phyloP scores from a whole-genome alignment of 2,329 filamentous ascomycete species.

The Beauveria sp. region DNA sequence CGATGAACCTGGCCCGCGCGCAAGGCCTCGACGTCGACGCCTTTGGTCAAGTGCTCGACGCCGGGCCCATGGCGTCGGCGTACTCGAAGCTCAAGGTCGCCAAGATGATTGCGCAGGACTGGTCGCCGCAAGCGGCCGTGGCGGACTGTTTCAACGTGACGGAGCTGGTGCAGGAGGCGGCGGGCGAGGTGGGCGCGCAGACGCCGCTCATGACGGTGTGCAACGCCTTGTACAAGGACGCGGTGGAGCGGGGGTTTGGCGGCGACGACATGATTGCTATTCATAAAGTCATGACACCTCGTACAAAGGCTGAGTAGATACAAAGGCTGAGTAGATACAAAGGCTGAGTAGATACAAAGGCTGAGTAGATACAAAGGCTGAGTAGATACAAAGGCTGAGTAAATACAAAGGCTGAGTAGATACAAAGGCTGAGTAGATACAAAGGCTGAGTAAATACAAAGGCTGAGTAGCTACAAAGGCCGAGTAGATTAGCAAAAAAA shows the following conservation, averaged over 20 bases:
- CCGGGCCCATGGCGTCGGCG: constrained; percentile 24
- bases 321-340: too few species aligned
- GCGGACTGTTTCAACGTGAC: constrained; percentile 26
- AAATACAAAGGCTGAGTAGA: too few species aligned
- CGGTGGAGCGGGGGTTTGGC: constrained; percentile 15
- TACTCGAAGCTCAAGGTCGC: constrained; percentile 23
- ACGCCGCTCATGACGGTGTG: constrained; percentile 19
- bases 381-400: not conserved
- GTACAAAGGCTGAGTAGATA: too few species aligned
- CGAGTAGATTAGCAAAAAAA: not conserved
- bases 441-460: too few species aligned
- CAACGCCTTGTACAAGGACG: constrained; percentile 19
- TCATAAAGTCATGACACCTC: constrained; percentile 13
- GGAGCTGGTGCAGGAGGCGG: constrained; percentile 20
- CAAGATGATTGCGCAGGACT: constrained; percentile 23
- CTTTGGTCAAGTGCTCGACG: constrained; percentile 22
- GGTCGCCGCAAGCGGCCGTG: constrained; percentile 22
- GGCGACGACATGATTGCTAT: constrained; percentile 25
- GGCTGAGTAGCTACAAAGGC: too few species aligned
- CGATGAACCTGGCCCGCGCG: constrained; percentile 24
- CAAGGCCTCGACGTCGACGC: constrained; percentile 24
- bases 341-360: not conserved
- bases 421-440: too few species aligned
- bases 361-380: not conserved
- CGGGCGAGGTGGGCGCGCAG: constrained; percentile 13